Evolutionary conservation across 2,329 filamentous ascomycete species (phyloP).

Genomic region (Fusarium acutatum): DNA sequence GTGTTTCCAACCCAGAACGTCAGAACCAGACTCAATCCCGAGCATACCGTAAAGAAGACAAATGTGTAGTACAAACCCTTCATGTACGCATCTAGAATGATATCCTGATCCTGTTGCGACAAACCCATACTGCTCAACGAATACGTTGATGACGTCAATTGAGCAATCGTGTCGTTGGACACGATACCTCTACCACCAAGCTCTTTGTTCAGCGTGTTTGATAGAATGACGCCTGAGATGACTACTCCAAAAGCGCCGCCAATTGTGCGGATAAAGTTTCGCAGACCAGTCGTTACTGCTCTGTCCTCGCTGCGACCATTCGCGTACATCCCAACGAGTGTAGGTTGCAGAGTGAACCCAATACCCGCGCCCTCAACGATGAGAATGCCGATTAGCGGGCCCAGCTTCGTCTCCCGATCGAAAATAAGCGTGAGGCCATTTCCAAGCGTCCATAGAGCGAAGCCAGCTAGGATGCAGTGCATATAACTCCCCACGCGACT

Average conservation of each 20-base stretch:
- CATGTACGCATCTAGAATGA: neutral
- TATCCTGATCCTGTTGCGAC: neutral
- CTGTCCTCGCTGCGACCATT: neutral
- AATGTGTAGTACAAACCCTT: neutral
- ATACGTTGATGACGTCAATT: neutral
- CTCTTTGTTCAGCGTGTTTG: neutral
- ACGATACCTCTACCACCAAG: neutral
- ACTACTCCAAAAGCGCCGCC: constrained; percentile 6
- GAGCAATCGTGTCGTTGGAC: neutral
- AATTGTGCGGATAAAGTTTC: neutral
- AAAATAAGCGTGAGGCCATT: neutral
- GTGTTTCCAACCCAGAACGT: neutral
- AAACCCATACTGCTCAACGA: neutral
- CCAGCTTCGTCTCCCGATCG: neutral
- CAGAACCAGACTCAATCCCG: neutral
- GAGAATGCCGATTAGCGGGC: neutral
- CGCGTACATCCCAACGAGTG: neutral
- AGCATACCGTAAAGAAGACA: neutral
- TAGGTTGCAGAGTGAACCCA: neutral
- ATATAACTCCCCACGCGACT: neutral
- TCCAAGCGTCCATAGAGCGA: constrained; percentile 1
- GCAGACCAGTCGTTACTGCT: neutral
- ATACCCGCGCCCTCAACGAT: neutral
- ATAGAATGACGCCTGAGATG: neutral
- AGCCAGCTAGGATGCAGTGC: neutral